Evolutionary conservation across 2,329 filamentous ascomycete species (phyloP).

Genomic region (Lachnellula cervina): DNA sequence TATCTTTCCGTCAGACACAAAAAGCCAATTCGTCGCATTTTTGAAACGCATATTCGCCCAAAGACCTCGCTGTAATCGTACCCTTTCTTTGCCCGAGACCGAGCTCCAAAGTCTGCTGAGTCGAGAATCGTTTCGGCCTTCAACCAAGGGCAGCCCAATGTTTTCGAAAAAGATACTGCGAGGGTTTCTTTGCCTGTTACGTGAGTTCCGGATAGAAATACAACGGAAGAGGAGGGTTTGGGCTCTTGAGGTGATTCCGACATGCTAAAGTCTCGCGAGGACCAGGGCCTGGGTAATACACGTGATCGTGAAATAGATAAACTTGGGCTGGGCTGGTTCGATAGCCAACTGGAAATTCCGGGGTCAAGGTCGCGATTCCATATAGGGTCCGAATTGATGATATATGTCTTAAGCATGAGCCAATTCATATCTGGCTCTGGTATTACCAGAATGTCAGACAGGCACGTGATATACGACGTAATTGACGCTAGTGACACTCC

Average conservation of each 20-base stretch:
- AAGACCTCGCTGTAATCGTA: constrained; percentile 1
- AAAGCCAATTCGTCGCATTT: background rate
- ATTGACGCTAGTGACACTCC: too few species aligned
- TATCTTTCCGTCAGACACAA: background rate
- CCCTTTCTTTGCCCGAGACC: constrained; percentile 1
- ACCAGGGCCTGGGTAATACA: too few species aligned
- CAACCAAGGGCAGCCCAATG: constrained; percentile 5
- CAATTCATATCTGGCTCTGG: too few species aligned
- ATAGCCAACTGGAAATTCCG: too few species aligned
- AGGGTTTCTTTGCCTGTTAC: constrained; percentile 10
- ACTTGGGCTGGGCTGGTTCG: too few species aligned
- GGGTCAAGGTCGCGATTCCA: too few species aligned
- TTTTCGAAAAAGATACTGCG: constrained; percentile 7
- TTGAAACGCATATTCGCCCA: constrained; percentile 1
- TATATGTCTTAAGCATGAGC: too few species aligned
- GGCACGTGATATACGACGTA: too few species aligned
- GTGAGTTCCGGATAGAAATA: constrained; percentile 9
- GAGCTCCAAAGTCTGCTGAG: background rate
- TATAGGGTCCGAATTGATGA: too few species aligned
- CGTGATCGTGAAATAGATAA: too few species aligned
- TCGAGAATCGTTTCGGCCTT: constrained; percentile 2
- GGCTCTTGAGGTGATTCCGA: background rate
- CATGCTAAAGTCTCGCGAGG: background rate
- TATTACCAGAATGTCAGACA: too few species aligned
- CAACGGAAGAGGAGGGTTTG: constrained; percentile 1